phyloP scores from a whole-genome alignment of 1,139 yeast genomes.

The Ogataea hybrid region DNA sequence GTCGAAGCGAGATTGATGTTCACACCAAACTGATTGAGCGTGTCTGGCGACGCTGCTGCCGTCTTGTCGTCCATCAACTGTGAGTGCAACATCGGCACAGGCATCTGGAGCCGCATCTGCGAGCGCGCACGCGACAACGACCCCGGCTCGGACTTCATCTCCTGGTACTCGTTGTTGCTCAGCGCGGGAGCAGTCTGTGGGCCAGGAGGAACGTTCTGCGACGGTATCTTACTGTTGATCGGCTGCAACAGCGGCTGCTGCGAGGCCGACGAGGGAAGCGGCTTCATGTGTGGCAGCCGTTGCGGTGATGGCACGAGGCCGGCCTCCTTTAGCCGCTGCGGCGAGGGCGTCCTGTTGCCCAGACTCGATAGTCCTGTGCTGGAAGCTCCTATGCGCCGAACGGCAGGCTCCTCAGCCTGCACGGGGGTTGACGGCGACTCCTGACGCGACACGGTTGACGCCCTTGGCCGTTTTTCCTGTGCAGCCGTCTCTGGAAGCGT shows the following conservation, averaged over 20 bases:
- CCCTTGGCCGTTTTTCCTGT: constrained; percentile 8
- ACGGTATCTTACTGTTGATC: constrained; percentile 43
- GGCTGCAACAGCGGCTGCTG: constrained; percentile 57
- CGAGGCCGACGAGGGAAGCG: constrained; percentile 36
- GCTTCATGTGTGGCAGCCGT: constrained; percentile 53
- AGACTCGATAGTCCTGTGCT: constrained; percentile 9
- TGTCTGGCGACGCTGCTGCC: constrained; percentile 16
- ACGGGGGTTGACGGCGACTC: constrained; percentile 5
- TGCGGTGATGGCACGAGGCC: constrained; percentile 23
- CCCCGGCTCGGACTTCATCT: constrained; percentile 6
- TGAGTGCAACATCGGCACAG: constrained; percentile 40
- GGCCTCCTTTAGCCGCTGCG: constrained; percentile 22
- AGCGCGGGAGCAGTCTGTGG: constrained; percentile 31
- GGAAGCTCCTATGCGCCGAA: constrained; percentile 23
- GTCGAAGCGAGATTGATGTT: constrained; percentile 62
- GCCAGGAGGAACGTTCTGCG: constrained; percentile 16
- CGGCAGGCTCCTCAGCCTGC: constrained; percentile 10
- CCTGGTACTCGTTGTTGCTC: constrained; percentile 15
- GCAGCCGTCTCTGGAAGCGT: constrained; percentile 29
- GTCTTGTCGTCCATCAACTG: constrained; percentile 26
- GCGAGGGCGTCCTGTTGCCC: constrained; percentile 29
- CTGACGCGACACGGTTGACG: constrained; percentile 8
- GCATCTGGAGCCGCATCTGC: constrained; percentile 47
- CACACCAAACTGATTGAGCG: constrained; percentile 31
- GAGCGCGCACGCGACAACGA: constrained; percentile 26